phyloP scores from a whole-genome alignment of 2,329 filamentous ascomycete species.

The Phyllosticta citribraziliensis region DNA sequence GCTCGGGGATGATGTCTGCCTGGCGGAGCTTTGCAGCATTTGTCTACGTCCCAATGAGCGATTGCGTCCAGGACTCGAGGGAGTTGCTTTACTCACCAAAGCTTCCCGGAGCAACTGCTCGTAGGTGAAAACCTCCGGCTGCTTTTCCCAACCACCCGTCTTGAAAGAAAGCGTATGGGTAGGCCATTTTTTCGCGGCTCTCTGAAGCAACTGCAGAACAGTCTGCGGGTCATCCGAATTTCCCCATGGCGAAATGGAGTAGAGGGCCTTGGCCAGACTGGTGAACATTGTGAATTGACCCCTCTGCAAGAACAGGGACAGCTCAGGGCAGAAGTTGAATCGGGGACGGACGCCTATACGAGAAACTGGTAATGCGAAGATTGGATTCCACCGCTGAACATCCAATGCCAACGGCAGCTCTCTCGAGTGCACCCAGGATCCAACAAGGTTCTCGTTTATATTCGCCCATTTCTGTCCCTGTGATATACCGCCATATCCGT shows the following conservation, averaged over 20 bases:
- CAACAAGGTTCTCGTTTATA: not conserved
- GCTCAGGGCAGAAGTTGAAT: not conserved
- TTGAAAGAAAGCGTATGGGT: constrained; percentile 6
- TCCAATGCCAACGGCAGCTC: not conserved
- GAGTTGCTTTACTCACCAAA: not conserved
- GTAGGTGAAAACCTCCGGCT: constrained; percentile 3
- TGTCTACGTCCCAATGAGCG: not conserved
- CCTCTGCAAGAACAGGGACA: not conserved
- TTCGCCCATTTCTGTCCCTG: not conserved
- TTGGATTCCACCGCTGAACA: not conserved
- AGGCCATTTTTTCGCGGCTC: constrained; percentile 3
- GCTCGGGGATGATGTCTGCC: not conserved
- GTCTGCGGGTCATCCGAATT: constrained; percentile 7
- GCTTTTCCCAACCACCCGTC: constrained; percentile 3
- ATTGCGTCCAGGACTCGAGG: not conserved
- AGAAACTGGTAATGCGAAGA: not conserved
- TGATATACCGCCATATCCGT: not conserved
- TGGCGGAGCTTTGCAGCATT: constrained; percentile 5
- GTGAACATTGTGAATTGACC: not conserved
- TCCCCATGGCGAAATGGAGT: not conserved
- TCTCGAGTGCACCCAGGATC: not conserved
- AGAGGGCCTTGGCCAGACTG: not conserved
- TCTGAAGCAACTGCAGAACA: constrained; percentile 1
- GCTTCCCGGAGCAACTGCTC: constrained; percentile 3
- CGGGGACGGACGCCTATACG: not conserved